Evolutionary conservation across 1,284 basidiomycete genomes (phyloP), one percentile per base, ranked within the genome.

Genomic region (Irpex lacteus): DNA sequence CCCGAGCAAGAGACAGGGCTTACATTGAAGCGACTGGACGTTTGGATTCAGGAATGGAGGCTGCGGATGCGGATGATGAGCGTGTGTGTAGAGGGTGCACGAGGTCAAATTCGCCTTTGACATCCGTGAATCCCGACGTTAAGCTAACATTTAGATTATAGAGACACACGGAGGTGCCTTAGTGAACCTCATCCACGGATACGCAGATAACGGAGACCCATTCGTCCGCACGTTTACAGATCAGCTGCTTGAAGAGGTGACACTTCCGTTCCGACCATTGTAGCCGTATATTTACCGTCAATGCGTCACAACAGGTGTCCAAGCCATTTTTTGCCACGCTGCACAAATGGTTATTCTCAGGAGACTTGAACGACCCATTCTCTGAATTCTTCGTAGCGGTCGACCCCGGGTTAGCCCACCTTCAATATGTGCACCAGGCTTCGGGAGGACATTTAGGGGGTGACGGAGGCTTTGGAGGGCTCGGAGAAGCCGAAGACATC

Each of bases 41-140:
- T 98, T 0, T 98, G 95, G 95, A 92, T 97, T n/a, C 94, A 95
- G 69, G 96, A 98, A 65, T 95, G 94, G 88, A 85, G 90, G 68
- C 78, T 99, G 65, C 86, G 96, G 66, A 92, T 99, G 91, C 85
- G 95, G 56, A 92, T 98, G 89, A 98, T 99, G 96, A 97, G 93
- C 68, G 88, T 94, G 21, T 26, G 97, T 67, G 94, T 98, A 2
- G 95, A 97, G 70, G 94, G 95, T 62, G 94, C 95, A 49, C 86
- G 86, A 81, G 87, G 94, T 96, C 71, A 63, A 76, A 70, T 34
- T 60, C 26, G 37, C 21, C 26, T 36, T 15, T 36, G 50, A 44
- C 15, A 44, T 26, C 58, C 62, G 4, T 52, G 13, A n/a, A 44
- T 4, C 15, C 32, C 62, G 40, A 55, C 49, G 49, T 40, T 63